Conservation (phyloP, 768 basidiomycete species). For the Psilocybe cyanescens region DNA sequence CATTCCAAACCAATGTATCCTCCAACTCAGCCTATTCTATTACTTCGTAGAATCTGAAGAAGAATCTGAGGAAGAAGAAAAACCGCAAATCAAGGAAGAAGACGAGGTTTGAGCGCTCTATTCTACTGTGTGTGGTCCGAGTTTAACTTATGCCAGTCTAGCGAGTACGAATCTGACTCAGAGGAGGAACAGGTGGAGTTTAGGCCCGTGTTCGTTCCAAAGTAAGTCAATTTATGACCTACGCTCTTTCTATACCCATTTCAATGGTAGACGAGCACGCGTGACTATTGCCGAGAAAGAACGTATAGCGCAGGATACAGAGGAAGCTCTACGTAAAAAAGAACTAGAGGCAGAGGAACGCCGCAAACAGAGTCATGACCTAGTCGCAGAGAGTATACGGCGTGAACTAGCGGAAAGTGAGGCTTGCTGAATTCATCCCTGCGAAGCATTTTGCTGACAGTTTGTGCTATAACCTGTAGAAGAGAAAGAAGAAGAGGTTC, state of each 20-base stretch:
- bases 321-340: conserved; percentile 71
- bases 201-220: conserved; percentile 93
- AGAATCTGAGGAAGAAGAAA: conserved; percentile 55
- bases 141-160: conserved; percentile 57
- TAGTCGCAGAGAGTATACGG: conserved; percentile 93
- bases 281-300: conserved; percentile 75
- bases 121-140: conserved; percentile 2
- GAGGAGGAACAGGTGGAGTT: conserved; percentile 84
- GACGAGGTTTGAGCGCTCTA: conserved; percentile 46
- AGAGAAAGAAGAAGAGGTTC: conserved; percentile 82
- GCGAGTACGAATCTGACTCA: conserved; percentile 84
- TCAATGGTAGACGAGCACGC: conserved; percentile 64
- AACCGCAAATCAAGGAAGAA: conserved; percentile 44
- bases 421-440: conserved; percentile 29
- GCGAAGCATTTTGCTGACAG: neutral
- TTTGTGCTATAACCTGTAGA: conserved; percentile 47
- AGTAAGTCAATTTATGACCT: conserved; percentile 52
- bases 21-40: conserved; percentile 15
- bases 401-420: conserved; percentile 91
- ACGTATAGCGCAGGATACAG: conserved; percentile 68
- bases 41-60: conserved; percentile 20
- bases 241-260: conserved; percentile 4
- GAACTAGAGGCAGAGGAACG: conserved; percentile 82
- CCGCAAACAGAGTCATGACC: conserved; percentile 84
- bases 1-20: conserved; percentile 2